A percentile compares a stretch with the other conserved stretches of the same genome.
Conservation (phyloP, 2,329 filamentous ascomycete species). For the Dothidotthia symphoricarpi region DNA sequence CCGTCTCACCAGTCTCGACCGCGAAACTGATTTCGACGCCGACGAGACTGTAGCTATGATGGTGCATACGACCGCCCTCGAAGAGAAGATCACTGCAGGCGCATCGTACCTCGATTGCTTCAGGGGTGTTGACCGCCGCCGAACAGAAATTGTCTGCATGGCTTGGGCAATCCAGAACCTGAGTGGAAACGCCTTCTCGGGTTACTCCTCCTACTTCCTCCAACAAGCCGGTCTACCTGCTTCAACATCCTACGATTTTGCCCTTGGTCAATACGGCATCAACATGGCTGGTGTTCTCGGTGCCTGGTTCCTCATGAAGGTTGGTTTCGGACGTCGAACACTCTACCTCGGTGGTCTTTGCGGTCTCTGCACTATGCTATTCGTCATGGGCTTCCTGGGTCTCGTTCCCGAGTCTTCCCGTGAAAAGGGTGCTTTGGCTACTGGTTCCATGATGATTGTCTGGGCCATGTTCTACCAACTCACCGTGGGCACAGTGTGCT, state of each 20-base stretch:
- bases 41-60: constrained; percentile 91
- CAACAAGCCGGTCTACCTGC: constrained; percentile 48
- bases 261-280: constrained; percentile 60
- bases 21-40: constrained; percentile 71
- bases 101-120: constrained; percentile 81
- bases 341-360: constrained; percentile 73
- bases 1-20: constrained; percentile 61
- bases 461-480: constrained; percentile 68
- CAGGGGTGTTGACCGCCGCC: constrained; percentile 71
- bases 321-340: constrained; percentile 70
- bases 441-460: constrained; percentile 72
- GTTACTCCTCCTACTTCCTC: constrained; percentile 52
- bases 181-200: constrained; percentile 48
- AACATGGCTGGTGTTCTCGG: constrained; percentile 79
- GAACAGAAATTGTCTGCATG: constrained; percentile 69
- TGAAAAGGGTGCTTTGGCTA: constrained; percentile 66
- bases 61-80: constrained; percentile 81
- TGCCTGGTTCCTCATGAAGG: constrained; percentile 75
- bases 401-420: constrained; percentile 64
- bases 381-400: constrained; percentile 81
- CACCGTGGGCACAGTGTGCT: constrained; percentile 84
- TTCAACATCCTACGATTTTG: constrained; percentile 47
- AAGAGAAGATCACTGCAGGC: constrained; percentile 71
- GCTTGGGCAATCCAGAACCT: constrained; percentile 52
- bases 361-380: constrained; percentile 70